Evolutionary conservation across 805 yeast genomes (phyloP), one percentile per base, ranked within the genome.

Genomic region (Sungouiella blattae): DNA sequence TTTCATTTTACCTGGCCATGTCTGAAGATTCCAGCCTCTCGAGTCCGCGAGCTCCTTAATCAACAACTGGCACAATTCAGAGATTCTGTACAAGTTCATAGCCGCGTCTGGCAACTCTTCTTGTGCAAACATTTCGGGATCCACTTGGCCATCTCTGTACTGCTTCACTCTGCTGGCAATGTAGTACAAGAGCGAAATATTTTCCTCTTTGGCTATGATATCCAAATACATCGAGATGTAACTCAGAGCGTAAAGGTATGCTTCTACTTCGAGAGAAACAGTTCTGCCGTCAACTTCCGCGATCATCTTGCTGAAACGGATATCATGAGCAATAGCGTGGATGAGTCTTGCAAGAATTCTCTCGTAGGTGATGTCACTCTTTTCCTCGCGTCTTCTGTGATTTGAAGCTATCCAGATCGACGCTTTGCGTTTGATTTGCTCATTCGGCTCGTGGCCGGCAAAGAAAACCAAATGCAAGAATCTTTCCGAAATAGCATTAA

Each of bases 1-100:
- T 13, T 76, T 74, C 12, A 83, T 57, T 48, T 81, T 83, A 1
- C 91, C 94, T 0, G 95, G 94, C 78, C 89, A 88, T 0, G 88
- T 78, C 16, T 80, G 75, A 37, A 84, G 65, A 15, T 73, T 73
- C 95, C 95, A 87, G 29, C 68, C 70, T 47, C 72, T 78, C 16
- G 60, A 50, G 16, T 74, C 80, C 28, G 80, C 75, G 16, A 77
- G 60, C 37, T 74, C 77, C 36, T 79, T 73, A 30, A 87, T 67
- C 5, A 77, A 62, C 38, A 83, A 58, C 54, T 85, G 94, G 1
- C 87, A 67, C 26, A 88, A 57, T 47, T 88, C 96, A 1, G 95
- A 73, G 9, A 86, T 64, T 26, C 78, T 57, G 50, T 86, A 88
- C 24, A 87, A 59, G 21, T 72, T 69, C 11, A 58, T 42, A 1